phyloP scores from a whole-genome alignment of 2,329 filamentous ascomycete species.

The Teratosphaeria zuluensis region DNA sequence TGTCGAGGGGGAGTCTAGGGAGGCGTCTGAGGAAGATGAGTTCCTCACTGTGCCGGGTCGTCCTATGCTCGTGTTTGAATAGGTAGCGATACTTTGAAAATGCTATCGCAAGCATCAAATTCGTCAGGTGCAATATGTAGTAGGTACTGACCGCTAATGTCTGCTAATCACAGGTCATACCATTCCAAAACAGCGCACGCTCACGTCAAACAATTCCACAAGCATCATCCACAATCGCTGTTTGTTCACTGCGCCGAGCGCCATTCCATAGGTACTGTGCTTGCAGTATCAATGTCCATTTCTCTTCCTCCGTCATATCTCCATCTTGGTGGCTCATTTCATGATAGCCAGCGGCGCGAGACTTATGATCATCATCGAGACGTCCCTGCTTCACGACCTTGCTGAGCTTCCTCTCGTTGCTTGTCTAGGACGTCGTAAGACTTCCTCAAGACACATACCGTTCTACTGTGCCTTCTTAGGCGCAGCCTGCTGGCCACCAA shows the following conservation, averaged over 20 bases:
- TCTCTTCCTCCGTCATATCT: neutral
- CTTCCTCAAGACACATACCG: neutral
- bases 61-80: no score
- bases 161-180: neutral
- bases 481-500: slow-evolving; percentile 43
- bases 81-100: neutral
- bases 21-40: no score
- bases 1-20: no score
- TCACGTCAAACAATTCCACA: neutral
- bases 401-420: neutral
- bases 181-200: neutral
- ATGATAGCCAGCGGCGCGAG: no score
- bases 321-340: neutral
- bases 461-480: slow-evolving; percentile 56
- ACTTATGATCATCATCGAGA: no score
- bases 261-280: neutral
- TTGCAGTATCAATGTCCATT: neutral
- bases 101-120: neutral
- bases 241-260: neutral
- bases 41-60: no score
- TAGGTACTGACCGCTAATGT: neutral
- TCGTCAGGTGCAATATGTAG: neutral
- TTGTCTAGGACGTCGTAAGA: neutral
- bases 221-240: neutral
- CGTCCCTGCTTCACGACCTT: no score